phyloP scores from a whole-genome alignment of 2,329 filamentous ascomycete genomes.

The Mollisiaceae sp. region DNA sequence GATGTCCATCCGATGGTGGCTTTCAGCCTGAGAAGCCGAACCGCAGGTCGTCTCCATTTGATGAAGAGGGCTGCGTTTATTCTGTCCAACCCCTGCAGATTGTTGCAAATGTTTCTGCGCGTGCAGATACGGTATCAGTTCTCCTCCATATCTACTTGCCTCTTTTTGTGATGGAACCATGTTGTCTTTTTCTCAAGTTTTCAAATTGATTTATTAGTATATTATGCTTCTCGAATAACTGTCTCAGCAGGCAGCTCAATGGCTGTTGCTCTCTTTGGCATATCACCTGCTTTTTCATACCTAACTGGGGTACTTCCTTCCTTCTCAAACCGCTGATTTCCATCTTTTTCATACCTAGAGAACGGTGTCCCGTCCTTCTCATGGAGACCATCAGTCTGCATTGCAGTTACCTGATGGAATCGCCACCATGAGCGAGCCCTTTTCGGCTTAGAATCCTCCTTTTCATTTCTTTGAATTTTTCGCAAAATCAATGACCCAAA shows the following conservation, averaged over 20 bases:
- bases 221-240: not conserved
- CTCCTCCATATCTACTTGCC: not conserved
- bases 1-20: not conserved
- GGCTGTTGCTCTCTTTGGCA: constrained; percentile 1
- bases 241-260: not conserved
- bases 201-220: not conserved
- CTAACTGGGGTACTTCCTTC: constrained; percentile 10
- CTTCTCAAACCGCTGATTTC: constrained; percentile 13
- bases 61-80: not conserved
- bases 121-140: not conserved
- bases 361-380: constrained; percentile 15
- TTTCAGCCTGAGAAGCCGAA: constrained; percentile 4
- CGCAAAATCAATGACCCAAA: constrained; percentile 26
- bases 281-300: constrained; percentile 15
- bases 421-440: constrained; percentile 9
- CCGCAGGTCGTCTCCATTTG: constrained; percentile 6
- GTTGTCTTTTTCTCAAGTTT: not conserved
- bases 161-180: not conserved
- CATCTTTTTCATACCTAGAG: constrained; percentile 10
- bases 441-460: not conserved
- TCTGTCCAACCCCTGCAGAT: not conserved
- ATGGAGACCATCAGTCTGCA: constrained; percentile 20
- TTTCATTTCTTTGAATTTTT: constrained; percentile 18
- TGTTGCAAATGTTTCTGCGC: not conserved
- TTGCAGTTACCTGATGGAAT: constrained; percentile 13